Base-by-base conservation (phyloP, 176 grass and related monocot genomes). In the Cenchrus americanus region DNA sequence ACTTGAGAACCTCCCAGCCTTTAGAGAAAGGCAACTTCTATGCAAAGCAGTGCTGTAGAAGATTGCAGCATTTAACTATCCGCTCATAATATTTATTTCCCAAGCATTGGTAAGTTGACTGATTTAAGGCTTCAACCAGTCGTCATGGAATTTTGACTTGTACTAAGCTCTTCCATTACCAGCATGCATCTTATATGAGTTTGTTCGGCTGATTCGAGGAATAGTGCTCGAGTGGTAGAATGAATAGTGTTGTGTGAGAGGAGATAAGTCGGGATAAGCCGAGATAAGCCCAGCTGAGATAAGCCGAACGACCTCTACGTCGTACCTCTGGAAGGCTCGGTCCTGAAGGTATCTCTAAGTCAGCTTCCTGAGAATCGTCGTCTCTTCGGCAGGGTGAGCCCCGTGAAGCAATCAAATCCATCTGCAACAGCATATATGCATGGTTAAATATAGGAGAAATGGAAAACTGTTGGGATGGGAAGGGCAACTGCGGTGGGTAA, bases 311-410 rank as follows among this genome's bases (percentile, higher is more conserved):
- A n/a, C n/a, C n/a, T n/a, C n/a, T n/a, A n/a, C n/a, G 19, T 8
- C 42, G n/a, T 70, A 70, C 67, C 67, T 70, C 67, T 70, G 67
- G 67, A 47, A 70, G 42, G 67, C 67, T 69, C 23, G 67, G 67
- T 46, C 8, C 63, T 41, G 63, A 68, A 37, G 53, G 8, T 40
- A 37, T 67, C 26, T 54, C 8, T n/a, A n/a, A 24, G 66, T 80
- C 51, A 42, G 21, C 67, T 47, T 7, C 67, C 42, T 47, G 21
- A 70, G 67, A 70, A 14, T 47, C 10, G 42, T 47, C 67, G 14
- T 70, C 41, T 47, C 10, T 19, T 70, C 48, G 67, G 41, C 67
- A 70, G 67, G 67, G 42, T 70, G 67, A 70, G 10, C 42, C 67
- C 66, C 18, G 4, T 44, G 42, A 70, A 47, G 42, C 4, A 12